Conservation (phyloP, 345 rosid species). For the Eucalyptus guilfoylei region DNA sequence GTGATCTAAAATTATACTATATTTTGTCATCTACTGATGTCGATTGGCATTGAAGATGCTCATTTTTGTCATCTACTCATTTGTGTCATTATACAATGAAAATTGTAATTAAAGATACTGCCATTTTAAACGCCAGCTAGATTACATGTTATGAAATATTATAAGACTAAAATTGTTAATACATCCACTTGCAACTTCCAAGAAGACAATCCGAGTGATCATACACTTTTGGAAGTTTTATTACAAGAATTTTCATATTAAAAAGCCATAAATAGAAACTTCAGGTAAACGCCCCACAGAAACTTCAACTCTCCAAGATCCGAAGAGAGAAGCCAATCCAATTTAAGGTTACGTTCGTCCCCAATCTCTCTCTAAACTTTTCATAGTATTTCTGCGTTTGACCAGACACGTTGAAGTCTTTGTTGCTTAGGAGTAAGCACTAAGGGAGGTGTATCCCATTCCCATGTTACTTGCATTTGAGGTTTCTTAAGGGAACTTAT, state of each 20-base stretch:
- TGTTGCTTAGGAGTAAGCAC: not conserved
- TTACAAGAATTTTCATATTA: too few relatives aligned
- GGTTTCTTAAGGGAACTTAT: not conserved
- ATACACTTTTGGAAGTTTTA: too few relatives aligned
- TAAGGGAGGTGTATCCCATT: not conserved
- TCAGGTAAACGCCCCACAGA: not conserved
- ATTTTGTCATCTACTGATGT: not conserved
- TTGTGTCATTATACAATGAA: not conserved
- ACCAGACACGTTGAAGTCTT: not conserved
- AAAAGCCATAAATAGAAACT: not conserved
- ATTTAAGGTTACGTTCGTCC: not conserved
- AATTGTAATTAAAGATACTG: not conserved
- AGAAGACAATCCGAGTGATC: too few relatives aligned
- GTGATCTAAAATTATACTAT: not conserved
- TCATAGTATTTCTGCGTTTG: not conserved
- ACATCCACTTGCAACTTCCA: too few relatives aligned
- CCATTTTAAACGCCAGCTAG: too few relatives aligned
- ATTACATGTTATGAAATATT: not conserved
- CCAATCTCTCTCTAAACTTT: not conserved
- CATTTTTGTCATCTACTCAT: not conserved
- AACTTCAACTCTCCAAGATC: not conserved
- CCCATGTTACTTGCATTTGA: not conserved
- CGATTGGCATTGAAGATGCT: not conserved
- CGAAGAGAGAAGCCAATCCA: not conserved
- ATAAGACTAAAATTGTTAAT: not conserved